A percentile compares a stretch with the other conserved stretches of the same genome.
Evolutionary conservation across 2,329 filamentous ascomycete species (phyloP).

Genomic region (Phaeosphaeriaceae sp.): DNA sequence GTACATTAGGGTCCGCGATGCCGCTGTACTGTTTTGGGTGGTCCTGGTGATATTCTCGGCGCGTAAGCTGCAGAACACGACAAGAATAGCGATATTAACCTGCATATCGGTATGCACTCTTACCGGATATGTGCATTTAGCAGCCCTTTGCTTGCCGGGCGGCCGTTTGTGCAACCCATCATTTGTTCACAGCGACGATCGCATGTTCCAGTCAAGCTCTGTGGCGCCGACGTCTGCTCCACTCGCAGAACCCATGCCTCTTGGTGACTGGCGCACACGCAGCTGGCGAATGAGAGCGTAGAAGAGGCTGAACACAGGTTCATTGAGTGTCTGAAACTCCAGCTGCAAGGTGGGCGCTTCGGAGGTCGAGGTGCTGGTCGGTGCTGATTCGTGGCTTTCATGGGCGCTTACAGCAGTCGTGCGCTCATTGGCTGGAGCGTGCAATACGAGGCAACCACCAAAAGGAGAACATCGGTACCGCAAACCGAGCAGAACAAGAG

Average conservation of each 20-base stretch:
- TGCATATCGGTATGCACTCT: conserved; percentile 7
- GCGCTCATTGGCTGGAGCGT: conserved; percentile 17
- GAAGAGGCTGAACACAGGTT: conserved; percentile 23
- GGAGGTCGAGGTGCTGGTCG: conserved; percentile 18
- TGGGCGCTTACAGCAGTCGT: conserved; percentile 36
- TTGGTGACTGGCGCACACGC: conserved; percentile 1
- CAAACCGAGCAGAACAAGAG: not conserved
- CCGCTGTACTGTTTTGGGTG: conserved; percentile 10
- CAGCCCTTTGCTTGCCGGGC: conserved; percentile 7
- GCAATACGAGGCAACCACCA: not conserved
- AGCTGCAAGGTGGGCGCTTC: conserved; percentile 36
- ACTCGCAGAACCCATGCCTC: conserved; percentile 7
- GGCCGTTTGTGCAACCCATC: conserved; percentile 5
- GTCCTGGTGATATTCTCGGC: conserved; percentile 17
- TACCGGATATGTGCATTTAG: conserved; percentile 23
- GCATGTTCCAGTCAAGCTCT: conserved; percentile 5
- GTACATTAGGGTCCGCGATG: conserved; percentile 9
- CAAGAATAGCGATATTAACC: conserved; percentile 26
- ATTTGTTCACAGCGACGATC: conserved; percentile 11
- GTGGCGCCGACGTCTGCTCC: conserved; percentile 13
- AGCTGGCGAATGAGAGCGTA: conserved; percentile 21
- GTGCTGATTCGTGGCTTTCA: conserved; percentile 30
- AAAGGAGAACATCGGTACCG: conserved; percentile 4
- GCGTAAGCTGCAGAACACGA: conserved; percentile 32
- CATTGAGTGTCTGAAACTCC: conserved; percentile 29